Conservation (phyloP, 352 stramenopile genomes). For the Aphanomyces stellatus region DNA sequence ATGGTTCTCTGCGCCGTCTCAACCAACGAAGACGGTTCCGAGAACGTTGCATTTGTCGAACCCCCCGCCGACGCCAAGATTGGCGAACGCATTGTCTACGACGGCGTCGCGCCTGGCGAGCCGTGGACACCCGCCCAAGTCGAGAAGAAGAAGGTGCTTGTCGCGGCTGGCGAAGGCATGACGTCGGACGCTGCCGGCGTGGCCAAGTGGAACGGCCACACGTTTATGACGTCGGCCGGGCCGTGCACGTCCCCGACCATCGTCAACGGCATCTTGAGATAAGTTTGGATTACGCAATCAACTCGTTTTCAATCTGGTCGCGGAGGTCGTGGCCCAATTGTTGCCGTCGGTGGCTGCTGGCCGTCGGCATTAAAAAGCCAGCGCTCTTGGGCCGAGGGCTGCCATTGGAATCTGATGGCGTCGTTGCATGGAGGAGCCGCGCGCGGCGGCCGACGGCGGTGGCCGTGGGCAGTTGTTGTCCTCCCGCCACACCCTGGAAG, state of each 20-base stretch:
- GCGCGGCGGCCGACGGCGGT: too few relatives aligned
- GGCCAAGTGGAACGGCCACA: conserved; percentile 77
- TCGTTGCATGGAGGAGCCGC: too few relatives aligned
- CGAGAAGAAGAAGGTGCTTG: conserved; percentile 87
- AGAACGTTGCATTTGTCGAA: conserved; percentile 80
- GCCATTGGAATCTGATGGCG: not conserved
- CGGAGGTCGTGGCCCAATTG: not conserved
- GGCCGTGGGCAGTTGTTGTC: too few relatives aligned
- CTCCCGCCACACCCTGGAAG: too few relatives aligned
- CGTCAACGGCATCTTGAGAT: conserved; percentile 53
- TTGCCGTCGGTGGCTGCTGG: not conserved
- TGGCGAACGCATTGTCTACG: conserved; percentile 47
- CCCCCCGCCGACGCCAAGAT: conserved; percentile 55
- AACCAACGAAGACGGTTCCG: conserved; percentile 53
- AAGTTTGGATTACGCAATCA: not conserved
- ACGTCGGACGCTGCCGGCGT: conserved; percentile 67
- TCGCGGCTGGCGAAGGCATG: conserved; percentile 67
- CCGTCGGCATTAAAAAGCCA: conserved; percentile 7
- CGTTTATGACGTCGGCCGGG: conserved; percentile 62
- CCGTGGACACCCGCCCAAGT: conserved; percentile 73
- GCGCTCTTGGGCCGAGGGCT: not conserved
- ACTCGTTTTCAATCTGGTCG: not conserved
- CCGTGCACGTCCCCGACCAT: conserved; percentile 57
- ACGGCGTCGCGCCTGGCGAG: conserved; percentile 45
- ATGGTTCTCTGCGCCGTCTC: conserved; percentile 87